These are phyloP conservation scores for Phaeodactylum tricornutum DNA, from an alignment of 108 stramenopile species.

Conservation along the genomic window DNA sequence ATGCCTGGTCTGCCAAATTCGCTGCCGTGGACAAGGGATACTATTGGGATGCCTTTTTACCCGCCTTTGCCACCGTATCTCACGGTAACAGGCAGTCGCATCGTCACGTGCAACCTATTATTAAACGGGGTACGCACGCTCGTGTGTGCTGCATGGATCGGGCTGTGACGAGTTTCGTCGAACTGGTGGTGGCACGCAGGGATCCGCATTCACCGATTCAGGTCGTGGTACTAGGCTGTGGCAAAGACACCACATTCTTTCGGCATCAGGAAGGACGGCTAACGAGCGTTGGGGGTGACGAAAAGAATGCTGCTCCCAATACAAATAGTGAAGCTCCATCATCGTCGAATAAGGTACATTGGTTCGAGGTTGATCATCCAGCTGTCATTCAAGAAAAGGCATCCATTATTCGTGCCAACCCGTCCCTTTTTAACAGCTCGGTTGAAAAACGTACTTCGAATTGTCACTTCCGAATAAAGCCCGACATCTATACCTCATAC, in stretches of 20 bases:
- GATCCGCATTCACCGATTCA: conserved; percentile 35
- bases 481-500: not conserved
- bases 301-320: conserved; percentile 17
- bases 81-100: conserved; percentile 3
- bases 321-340: conserved; percentile 2
- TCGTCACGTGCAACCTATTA: conserved; percentile 54
- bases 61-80: conserved; percentile 23
- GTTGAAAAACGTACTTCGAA: not conserved
- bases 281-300: too few species aligned
- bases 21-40: conserved; percentile 63
- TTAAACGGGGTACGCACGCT: conserved; percentile 79
- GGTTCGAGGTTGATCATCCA: conserved; percentile 84
- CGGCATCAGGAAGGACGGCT: conserved; percentile 25
- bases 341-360: conserved; percentile 18
- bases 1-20: conserved; percentile 63
- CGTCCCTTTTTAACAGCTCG: not conserved
- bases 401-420: conserved; percentile 15
- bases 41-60: conserved; percentile 67
- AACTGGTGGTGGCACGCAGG: not conserved
- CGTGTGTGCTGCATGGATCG: conserved; percentile 73
- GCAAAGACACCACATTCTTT: conserved; percentile 78
- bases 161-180: conserved; percentile 51
- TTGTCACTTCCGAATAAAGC: not conserved
- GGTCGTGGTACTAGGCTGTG: conserved; percentile 73
- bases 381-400: conserved; percentile 58